Evolutionary conservation across 2,329 filamentous ascomycete species (phyloP), one percentile per base, ranked within the genome.

Genomic region (Calonectria honghensis): DNA sequence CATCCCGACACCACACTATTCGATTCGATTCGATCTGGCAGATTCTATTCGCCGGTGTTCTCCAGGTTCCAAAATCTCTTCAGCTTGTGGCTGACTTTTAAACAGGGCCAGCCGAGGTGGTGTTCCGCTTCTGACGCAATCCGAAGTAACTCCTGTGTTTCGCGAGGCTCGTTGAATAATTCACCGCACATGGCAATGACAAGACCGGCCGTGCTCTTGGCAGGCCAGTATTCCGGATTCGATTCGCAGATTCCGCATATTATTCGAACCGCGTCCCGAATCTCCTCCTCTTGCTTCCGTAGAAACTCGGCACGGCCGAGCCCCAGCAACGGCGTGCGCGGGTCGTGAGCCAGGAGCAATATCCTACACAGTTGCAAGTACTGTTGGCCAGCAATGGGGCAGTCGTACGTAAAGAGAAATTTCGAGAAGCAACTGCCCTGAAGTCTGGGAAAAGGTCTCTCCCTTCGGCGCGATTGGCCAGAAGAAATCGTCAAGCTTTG

Each of bases 171-270:
- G 16, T 9, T 50, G 20, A 71, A 71, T 4, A 71, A 50, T 37
- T 71, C 68, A 2, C 69, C 61, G 13, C 35, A 54, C 59, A 71
- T 54, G 9, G 45, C 68, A 48, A 71, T 65, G 14, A 51, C 31
- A 20, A 71, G 35, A 16, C 57, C 68, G 2, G 68, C 68, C 18
- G 45, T 45, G 14, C 32, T 39, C 37, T 54, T 52, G 9, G 59
- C 59, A 45, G 68, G 59, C 68, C 39, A 50, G 16, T 66, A 66
- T 29, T 66, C 63, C 2, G 18, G 20, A 14, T 66, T 51, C 0
- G 63, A 66, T 24, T 35, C 39, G 6, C 27, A 41, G n/a, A 71
- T 71, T 20, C 68, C 68, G n/a, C 68, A 71, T 14, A 65, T 63
- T 13, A 27, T 41, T 5, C 68, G 45, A 16, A 71, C 59, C 27